Evolutionary conservation across 805 yeast species (phyloP).

Genomic region (Yueomyces sinensis): DNA sequence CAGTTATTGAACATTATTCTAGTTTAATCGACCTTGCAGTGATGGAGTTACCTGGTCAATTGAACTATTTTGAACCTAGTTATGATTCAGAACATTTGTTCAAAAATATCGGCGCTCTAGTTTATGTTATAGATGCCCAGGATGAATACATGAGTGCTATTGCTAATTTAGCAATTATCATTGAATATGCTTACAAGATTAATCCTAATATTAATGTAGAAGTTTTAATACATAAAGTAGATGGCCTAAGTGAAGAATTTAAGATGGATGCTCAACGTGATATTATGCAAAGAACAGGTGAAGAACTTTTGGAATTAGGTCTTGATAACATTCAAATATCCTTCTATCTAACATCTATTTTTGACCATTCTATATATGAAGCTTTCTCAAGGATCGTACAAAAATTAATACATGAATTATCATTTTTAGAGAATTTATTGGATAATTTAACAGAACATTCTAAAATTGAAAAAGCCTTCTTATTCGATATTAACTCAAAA

Average conservation of each 20-base stretch:
- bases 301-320: constrained; percentile 80
- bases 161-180: constrained; percentile 76
- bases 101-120: constrained; percentile 74
- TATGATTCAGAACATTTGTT: constrained; percentile 70
- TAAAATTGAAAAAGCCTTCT: constrained; percentile 81
- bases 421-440: constrained; percentile 75
- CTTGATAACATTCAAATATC: constrained; percentile 84
- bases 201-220: constrained; percentile 83
- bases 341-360: constrained; percentile 84
- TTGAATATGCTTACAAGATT: constrained; percentile 73
- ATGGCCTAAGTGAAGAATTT: constrained; percentile 88
- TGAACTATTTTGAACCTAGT: constrained; percentile 76
- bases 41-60: constrained; percentile 91
- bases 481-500: constrained; percentile 85
- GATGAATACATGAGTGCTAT: constrained; percentile 90
- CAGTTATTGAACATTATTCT: constrained; percentile 71
- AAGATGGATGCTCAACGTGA: constrained; percentile 91
- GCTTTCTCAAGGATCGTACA: constrained; percentile 91
- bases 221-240: constrained; percentile 89
- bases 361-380: constrained; percentile 91
- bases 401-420: constrained; percentile 77
- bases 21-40: constrained; percentile 79
- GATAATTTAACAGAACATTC: constrained; percentile 83
- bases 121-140: constrained; percentile 89
- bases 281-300: constrained; percentile 91